phyloP scores from a whole-genome alignment of 2,329 filamentous ascomycete genomes.

The Pseudogymnoascus sp. region DNA sequence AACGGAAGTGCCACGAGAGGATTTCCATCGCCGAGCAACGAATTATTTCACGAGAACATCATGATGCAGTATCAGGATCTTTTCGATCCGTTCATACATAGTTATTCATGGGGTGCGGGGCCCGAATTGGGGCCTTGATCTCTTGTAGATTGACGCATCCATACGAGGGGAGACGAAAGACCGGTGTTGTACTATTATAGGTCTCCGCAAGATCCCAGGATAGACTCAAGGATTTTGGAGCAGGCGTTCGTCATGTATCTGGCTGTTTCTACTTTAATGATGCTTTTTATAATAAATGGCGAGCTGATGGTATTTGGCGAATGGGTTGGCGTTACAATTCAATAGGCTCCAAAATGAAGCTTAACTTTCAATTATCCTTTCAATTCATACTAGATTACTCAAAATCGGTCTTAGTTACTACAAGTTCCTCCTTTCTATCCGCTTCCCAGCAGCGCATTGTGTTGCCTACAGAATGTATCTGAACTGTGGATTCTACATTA shows the following conservation, averaged over 20 bases:
- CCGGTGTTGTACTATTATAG: not conserved
- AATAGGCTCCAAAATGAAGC: not conserved
- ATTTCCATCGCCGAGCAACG: constrained; percentile 18
- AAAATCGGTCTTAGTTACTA: not conserved
- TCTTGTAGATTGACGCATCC: no score
- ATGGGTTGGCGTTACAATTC: not conserved
- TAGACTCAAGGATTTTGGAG: not conserved
- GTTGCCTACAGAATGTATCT: not conserved
- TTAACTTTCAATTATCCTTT: not conserved
- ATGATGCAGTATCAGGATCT: constrained; percentile 22
- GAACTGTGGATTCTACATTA: constrained; percentile 10
- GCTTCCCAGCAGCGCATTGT: not conserved
- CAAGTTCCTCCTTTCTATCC: not conserved
- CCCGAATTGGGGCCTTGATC: not conserved
- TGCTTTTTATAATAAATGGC: not conserved
- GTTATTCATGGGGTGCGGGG: not conserved
- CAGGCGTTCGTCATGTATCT: not conserved
- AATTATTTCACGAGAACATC: constrained; percentile 21
- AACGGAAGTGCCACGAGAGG: constrained; percentile 17
- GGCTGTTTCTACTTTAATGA: not conserved
- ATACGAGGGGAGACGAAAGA: not conserved
- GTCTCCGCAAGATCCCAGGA: not conserved
- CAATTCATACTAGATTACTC: not conserved
- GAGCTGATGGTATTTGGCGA: not conserved
- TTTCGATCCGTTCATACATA: constrained; percentile 17